These are phyloP conservation scores for Aspergillus fructus DNA, from an alignment of 2,329 filamentous ascomycete species.

Conservation along the genomic window DNA sequence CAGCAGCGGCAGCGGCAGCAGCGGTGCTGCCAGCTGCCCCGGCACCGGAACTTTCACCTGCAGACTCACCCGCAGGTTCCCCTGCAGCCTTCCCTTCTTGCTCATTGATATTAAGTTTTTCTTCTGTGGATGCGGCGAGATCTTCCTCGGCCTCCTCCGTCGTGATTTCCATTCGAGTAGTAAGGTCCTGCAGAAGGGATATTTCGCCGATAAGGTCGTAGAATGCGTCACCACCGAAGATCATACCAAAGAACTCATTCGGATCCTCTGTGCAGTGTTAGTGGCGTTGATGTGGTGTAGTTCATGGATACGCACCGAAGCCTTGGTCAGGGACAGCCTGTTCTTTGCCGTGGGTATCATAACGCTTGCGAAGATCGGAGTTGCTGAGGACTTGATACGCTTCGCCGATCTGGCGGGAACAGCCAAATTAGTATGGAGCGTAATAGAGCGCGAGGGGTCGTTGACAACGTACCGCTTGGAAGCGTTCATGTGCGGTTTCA, in stretches of 20 bases:
- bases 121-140: conserved; percentile 54
- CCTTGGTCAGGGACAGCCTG: conserved; percentile 85
- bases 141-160: conserved; percentile 75
- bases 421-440: conserved; percentile 8
- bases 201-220: conserved; percentile 97
- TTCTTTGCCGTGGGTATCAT: conserved; percentile 97
- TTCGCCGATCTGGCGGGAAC: conserved; percentile 58
- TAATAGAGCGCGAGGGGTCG: background rate
- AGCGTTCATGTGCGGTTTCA: conserved; percentile 87
- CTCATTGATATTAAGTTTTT: conserved; percentile 48
- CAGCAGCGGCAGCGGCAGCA: too few relatives aligned
- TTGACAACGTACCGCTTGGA: conserved; percentile 71
- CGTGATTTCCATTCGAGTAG: conserved; percentile 96
- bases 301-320: conserved; percentile 61
- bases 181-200: conserved; percentile 96
- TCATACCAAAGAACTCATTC: conserved; percentile 96
- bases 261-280: conserved; percentile 66
- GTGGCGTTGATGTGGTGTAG: background rate
- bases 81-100: conserved; percentile 41
- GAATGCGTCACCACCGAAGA: conserved; percentile 96
- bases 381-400: conserved; percentile 81
- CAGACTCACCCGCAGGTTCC: conserved; percentile 46
- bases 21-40: conserved; percentile 16
- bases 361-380: conserved; percentile 79
- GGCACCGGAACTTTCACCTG: conserved; percentile 32